Conservation (phyloP, 148 eudicot species). For the Bassia scoparia region DNA sequence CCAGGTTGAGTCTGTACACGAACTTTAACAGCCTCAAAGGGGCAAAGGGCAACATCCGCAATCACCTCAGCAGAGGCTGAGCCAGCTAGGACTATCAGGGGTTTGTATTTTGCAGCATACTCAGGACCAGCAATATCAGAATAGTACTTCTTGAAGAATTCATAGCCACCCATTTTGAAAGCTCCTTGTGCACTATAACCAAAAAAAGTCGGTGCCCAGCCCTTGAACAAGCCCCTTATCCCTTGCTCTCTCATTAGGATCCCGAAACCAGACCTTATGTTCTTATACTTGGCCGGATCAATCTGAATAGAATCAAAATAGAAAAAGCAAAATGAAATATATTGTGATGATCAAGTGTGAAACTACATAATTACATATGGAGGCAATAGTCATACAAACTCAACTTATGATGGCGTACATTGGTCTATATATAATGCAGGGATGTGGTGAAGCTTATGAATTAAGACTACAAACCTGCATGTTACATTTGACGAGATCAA, state of each 20-base stretch:
- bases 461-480: conserved; percentile 73
- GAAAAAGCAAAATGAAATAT: too few relatives aligned
- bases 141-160: conserved; percentile 69
- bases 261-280: conserved; percentile 53
- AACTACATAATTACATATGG: too few relatives aligned
- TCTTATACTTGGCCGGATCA: conserved; percentile 65
- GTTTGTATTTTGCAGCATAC: conserved; percentile 55
- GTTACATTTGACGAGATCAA: conserved; percentile 73
- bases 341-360: neutral
- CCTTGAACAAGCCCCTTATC: conserved; percentile 53
- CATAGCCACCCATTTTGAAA: conserved; percentile 64
- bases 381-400: neutral
- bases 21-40: conserved; percentile 74
- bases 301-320: conserved; percentile 43
- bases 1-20: conserved; percentile 76
- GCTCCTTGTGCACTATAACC: conserved; percentile 87
- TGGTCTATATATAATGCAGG: neutral
- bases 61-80: conserved; percentile 73
- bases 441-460: neutral
- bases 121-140: conserved; percentile 68
- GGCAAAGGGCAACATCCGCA: conserved; percentile 74
- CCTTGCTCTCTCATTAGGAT: conserved; percentile 64
- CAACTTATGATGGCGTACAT: too few relatives aligned
- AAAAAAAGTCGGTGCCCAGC: conserved; percentile 67
- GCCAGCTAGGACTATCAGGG: conserved; percentile 59